phyloP scores from a whole-genome alignment of 169 alveolate genomes.

The Eimeria tenella region DNA sequence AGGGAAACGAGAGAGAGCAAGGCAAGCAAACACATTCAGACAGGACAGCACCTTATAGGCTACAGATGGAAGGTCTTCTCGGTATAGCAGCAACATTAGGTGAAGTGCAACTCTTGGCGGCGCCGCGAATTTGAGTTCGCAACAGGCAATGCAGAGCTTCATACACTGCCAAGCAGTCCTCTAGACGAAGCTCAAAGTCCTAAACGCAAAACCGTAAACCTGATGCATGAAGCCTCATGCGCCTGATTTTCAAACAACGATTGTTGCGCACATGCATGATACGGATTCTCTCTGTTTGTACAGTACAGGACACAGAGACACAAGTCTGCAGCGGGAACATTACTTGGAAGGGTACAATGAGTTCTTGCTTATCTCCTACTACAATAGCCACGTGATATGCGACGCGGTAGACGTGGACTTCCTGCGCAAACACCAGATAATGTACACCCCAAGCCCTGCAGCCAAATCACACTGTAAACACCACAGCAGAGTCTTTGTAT shows the following conservation, averaged over 20 bases:
- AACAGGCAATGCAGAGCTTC: slow-evolving; percentile 17
- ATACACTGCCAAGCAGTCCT: slow-evolving; percentile 38
- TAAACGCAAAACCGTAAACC: not conserved
- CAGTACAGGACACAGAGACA: too few species aligned
- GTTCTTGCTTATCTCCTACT: slow-evolving; percentile 1
- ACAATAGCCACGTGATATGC: slow-evolving; percentile 16
- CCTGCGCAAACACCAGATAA: not conserved
- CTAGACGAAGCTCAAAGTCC: slow-evolving; percentile 15
- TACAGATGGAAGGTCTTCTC: not conserved
- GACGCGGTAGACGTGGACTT: slow-evolving; percentile 11
- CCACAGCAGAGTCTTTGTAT: too few species aligned
- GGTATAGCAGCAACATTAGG: not conserved
- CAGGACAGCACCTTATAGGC: too few species aligned
- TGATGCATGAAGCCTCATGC: too few species aligned
- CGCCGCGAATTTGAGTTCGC: slow-evolving; percentile 8
- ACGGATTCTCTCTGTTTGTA: too few species aligned
- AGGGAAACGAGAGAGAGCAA: too few species aligned
- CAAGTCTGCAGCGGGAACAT: too few species aligned
- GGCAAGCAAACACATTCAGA: too few species aligned
- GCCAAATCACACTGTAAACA: too few species aligned
- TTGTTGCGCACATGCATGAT: too few species aligned
- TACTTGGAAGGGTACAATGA: slow-evolving; percentile 10
- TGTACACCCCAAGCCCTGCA: too few species aligned
- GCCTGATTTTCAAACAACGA: too few species aligned
- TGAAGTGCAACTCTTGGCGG: not conserved